Percentiles rank a stretch among this genome's conserved stretches.
Conservation (phyloP, 2,329 filamentous ascomycete species). For the Davidsoniella virescens region DNA sequence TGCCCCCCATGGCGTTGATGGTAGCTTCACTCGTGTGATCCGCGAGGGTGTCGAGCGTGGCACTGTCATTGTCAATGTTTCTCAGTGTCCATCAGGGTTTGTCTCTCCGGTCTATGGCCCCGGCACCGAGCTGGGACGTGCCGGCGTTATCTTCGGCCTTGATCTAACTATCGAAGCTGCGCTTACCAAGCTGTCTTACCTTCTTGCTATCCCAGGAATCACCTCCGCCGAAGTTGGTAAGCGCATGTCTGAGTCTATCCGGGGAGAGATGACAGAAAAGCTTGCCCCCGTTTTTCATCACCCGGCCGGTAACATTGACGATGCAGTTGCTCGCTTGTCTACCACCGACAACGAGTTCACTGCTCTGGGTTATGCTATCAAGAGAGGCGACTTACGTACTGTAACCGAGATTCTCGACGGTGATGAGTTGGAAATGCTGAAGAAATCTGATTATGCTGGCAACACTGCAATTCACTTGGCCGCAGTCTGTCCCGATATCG, state of each 20-base stretch:
- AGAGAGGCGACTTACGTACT: constrained; percentile 48
- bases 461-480: constrained; percentile 53
- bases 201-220: constrained; percentile 53
- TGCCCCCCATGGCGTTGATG: constrained; percentile 66
- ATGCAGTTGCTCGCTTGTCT: constrained; percentile 27
- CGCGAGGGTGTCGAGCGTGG: constrained; percentile 61
- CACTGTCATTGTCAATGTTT: constrained; percentile 78
- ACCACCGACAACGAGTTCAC: constrained; percentile 50
- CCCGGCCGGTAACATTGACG: constrained; percentile 38
- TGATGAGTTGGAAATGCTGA: constrained; percentile 50
- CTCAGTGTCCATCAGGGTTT: constrained; percentile 67
- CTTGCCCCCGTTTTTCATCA: constrained; percentile 60
- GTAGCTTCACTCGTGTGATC: constrained; percentile 62
- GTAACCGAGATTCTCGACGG: constrained; percentile 52
- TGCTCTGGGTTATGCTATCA: constrained; percentile 65
- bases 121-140: constrained; percentile 59
- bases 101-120: constrained; percentile 66
- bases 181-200: constrained; percentile 76
- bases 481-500: constrained; percentile 34
- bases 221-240: constrained; percentile 47
- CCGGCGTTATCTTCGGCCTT: constrained; percentile 76
- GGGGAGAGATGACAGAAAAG: constrained; percentile 73
- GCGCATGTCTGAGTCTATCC: constrained; percentile 57
- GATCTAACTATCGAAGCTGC: constrained; percentile 84
- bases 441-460: constrained; percentile 63